Percentiles rank a stretch among this genome's conserved stretches.
Evolutionary conservation across 2,329 filamentous ascomycete genomes (phyloP).

Genomic region (Boeremia exigua): DNA sequence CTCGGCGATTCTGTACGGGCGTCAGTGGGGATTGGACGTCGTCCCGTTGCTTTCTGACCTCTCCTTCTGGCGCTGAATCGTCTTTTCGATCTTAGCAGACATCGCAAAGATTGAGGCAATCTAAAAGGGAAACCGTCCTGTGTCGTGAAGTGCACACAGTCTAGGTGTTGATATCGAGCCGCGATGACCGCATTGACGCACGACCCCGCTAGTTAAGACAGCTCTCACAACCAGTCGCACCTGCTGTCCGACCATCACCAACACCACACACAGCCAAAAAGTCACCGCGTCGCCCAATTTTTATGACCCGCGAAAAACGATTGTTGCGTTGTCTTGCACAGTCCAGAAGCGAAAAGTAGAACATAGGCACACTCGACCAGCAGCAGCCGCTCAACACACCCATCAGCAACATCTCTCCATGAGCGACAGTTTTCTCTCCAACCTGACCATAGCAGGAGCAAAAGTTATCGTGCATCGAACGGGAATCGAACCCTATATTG

Average conservation of each 20-base stretch:
- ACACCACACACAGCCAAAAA: not conserved
- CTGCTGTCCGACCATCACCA: not conserved
- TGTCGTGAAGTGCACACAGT: not conserved
- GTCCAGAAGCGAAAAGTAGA: not conserved
- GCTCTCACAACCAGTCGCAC: not conserved
- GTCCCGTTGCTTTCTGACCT: constrained; percentile 56
- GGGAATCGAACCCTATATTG: constrained; percentile 30
- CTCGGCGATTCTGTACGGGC: constrained; percentile 72
- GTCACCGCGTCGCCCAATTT: not conserved
- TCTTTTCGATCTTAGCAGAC: constrained; percentile 69
- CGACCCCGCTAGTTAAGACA: constrained; percentile 11
- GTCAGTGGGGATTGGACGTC: not conserved
- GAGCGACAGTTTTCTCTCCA: not conserved
- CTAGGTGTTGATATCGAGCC: constrained; percentile 2
- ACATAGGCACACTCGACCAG: not conserved
- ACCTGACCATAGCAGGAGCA: not conserved
- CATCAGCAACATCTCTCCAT: not conserved
- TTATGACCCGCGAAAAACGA: not conserved
- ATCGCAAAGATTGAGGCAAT: constrained; percentile 12
- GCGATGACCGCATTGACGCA: constrained; percentile 32
- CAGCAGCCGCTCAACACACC: not conserved
- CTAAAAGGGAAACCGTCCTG: not conserved
- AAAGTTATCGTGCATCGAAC: constrained; percentile 22
- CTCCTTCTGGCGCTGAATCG: constrained; percentile 76
- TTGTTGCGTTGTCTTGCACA: not conserved